Evolutionary conservation across 495 filamentous ascomycete species (phyloP).

Genomic region (Xylaria palmicola): DNA sequence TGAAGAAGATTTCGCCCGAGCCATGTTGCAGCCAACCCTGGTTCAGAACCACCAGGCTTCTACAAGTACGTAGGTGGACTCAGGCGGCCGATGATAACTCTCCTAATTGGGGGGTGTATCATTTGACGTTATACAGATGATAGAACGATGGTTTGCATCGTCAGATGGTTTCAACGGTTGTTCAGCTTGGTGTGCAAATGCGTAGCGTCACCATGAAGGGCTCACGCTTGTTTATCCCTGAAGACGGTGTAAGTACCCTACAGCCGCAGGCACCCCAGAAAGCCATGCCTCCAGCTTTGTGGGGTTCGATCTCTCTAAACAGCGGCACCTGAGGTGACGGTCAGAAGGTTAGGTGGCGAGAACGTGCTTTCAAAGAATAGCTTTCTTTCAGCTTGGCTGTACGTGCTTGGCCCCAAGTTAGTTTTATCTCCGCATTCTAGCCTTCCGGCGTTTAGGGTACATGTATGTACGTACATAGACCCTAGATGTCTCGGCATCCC

Average conservation of each 20-base stretch:
- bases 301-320: neutral
- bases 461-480: neutral
- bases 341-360: neutral
- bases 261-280: neutral
- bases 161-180: neutral
- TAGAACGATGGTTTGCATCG: neutral
- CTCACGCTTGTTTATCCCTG: neutral
- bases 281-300: neutral
- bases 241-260: neutral
- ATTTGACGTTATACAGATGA: no score
- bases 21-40: neutral
- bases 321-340: neutral
- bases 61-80: neutral
- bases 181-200: neutral
- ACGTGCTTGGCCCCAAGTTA: neutral
- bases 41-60: no score
- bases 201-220: neutral
- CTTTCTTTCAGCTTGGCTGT: conserved; percentile 7
- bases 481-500: neutral
- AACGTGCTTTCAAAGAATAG: neutral
- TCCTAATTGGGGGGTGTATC: no score
- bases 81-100: neutral
- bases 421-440: neutral
- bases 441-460: neutral
- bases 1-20: neutral